Evolutionary conservation across 345 rosid genomes (phyloP).

Genomic region (Kandelia obovata): DNA sequence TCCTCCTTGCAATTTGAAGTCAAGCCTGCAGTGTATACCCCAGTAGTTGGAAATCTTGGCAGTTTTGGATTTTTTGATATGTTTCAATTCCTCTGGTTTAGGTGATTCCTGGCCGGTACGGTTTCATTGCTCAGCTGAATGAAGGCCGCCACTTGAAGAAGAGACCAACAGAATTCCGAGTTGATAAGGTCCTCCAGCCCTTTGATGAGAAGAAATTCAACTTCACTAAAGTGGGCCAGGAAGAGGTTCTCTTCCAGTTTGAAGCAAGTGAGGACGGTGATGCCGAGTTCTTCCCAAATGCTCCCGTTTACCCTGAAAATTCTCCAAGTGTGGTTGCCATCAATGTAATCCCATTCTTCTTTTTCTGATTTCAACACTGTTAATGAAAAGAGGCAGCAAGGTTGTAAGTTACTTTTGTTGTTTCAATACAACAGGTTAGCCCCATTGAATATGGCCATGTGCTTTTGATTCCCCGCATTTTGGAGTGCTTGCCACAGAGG

Average conservation of each 20-base stretch:
- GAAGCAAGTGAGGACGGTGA: slow-evolving; percentile 72
- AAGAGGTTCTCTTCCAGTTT: slow-evolving; percentile 93
- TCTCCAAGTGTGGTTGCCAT: slow-evolving; percentile 94
- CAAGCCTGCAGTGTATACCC: not conserved
- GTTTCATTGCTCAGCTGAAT: slow-evolving; percentile 91
- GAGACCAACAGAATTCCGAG: slow-evolving; percentile 93
- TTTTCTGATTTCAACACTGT: not conserved
- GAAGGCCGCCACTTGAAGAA: slow-evolving; percentile 96
- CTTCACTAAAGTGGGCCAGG: slow-evolving; percentile 92
- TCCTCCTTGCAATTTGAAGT: not conserved
- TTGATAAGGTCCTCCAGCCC: slow-evolving; percentile 88
- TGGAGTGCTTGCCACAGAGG: slow-evolving; percentile 93
- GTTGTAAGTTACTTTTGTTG: not conserved
- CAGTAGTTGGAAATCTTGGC: not conserved
- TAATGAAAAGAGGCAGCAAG: not conserved
- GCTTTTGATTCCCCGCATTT: slow-evolving; percentile 72
- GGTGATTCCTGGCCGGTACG: slow-evolving; percentile 83
- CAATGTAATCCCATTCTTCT: slow-evolving; percentile 44
- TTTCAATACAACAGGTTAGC: slow-evolving; percentile 60
- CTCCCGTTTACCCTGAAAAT: slow-evolving; percentile 56
- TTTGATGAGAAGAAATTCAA: slow-evolving; percentile 89
- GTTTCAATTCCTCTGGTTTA: slow-evolving; percentile 21
- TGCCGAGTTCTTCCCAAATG: slow-evolving; percentile 54
- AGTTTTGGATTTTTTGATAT: slow-evolving; percentile 6
- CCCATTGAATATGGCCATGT: slow-evolving; percentile 98